Evolutionary conservation across 2,329 filamentous ascomycete species (phyloP).

Genomic region (Coccinonectria pachysandricola): DNA sequence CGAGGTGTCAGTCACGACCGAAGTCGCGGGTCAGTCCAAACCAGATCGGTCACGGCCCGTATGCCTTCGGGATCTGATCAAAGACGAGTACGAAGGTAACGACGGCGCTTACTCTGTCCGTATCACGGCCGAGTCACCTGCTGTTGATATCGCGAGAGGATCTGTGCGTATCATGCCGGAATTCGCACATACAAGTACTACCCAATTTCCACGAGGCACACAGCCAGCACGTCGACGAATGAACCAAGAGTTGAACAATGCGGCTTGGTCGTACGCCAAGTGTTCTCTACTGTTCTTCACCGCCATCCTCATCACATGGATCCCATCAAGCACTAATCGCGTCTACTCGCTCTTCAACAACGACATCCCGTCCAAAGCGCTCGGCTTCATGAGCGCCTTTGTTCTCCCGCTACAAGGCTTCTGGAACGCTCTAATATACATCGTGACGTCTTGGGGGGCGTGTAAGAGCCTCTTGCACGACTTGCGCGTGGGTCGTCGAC

Average conservation of each 20-base stretch:
- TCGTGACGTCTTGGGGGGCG: slow-evolving; percentile 56
- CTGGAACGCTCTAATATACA: slow-evolving; percentile 75
- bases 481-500: slow-evolving; percentile 19
- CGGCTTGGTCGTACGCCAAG: slow-evolving; percentile 60
- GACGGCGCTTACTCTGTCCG: slow-evolving; percentile 38
- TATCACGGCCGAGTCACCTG: slow-evolving; percentile 30
- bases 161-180: slow-evolving; percentile 18
- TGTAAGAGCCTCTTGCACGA: slow-evolving; percentile 40
- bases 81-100: slow-evolving; percentile 11
- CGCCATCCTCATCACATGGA: slow-evolving; percentile 62
- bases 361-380: slow-evolving; percentile 39
- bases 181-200: slow-evolving; percentile 4
- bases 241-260: slow-evolving; percentile 47
- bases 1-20: slow-evolving; percentile 53
- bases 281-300: slow-evolving; percentile 63
- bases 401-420: slow-evolving; percentile 75
- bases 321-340: slow-evolving; percentile 68
- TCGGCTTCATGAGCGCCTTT: slow-evolving; percentile 61
- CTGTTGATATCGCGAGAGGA: slow-evolving; percentile 14
- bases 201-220: slow-evolving; percentile 10
- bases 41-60: no score
- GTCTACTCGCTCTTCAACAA: slow-evolving; percentile 58
- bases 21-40: slow-evolving; percentile 22
- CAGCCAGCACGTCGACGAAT: slow-evolving; percentile 23
- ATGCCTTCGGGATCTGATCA: slow-evolving; percentile 15